Evolutionary conservation across 73 alveolate species (phyloP).

Genomic region (Paramecium primaurelia): DNA sequence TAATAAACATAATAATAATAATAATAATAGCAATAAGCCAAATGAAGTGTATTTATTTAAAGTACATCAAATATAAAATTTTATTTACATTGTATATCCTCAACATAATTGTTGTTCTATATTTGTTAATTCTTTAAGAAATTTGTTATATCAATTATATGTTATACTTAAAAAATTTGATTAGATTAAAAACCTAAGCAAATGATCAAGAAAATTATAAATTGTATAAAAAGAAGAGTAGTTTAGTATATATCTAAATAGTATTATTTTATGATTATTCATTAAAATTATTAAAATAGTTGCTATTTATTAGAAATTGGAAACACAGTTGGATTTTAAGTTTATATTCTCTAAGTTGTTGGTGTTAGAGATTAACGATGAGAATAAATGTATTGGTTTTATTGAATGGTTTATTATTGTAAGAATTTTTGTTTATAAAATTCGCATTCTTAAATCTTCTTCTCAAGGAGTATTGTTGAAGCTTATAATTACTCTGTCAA

Average conservation of each 20-base stretch:
- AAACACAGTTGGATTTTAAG: neutral
- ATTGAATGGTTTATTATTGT: neutral
- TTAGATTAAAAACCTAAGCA: neutral
- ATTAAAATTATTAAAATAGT: neutral
- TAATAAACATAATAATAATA: slow-evolving; percentile 55
- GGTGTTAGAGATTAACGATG: neutral
- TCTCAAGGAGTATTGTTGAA: neutral
- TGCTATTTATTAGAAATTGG: neutral
- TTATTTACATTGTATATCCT: neutral
- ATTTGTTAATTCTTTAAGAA: neutral
- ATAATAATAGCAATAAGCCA: neutral
- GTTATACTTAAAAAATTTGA: neutral
- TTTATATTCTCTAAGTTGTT: neutral
- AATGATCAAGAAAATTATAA: neutral
- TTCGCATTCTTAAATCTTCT: neutral
- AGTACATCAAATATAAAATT: neutral
- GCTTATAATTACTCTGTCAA: neutral
- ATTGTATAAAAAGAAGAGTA: neutral
- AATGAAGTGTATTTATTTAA: neutral
- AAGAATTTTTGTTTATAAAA: neutral
- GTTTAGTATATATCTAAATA: neutral
- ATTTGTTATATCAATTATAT: too few species aligned
- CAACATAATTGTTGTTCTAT: neutral
- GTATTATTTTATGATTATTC: neutral
- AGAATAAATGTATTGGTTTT: neutral